These are phyloP conservation scores for Lipomyces orientalis DNA, from an alignment of 805 yeast species.

Conservation along the genomic window DNA sequence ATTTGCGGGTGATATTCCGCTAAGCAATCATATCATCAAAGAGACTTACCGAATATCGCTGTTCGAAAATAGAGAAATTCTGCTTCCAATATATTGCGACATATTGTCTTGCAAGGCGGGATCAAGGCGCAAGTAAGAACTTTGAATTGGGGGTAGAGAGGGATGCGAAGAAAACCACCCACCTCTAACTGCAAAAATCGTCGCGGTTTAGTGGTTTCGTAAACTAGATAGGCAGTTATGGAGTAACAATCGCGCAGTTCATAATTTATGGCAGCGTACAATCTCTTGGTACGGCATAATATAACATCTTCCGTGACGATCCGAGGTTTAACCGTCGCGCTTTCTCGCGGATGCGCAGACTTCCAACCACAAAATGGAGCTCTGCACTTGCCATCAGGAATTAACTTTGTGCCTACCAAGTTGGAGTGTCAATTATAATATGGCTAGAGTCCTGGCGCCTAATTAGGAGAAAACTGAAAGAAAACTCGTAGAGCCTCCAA, in stretches of 20 bases:
- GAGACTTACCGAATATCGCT: constrained; percentile 65
- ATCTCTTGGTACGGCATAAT: not conserved
- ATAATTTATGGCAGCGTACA: not conserved
- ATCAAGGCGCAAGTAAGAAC: not conserved
- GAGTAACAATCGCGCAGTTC: not conserved
- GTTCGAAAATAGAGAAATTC: constrained; percentile 78
- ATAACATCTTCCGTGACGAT: not conserved
- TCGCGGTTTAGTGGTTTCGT: no score
- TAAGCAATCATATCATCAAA: not conserved
- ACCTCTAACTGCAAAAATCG: no score
- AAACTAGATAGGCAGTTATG: not conserved
- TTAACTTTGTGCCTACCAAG: not conserved
- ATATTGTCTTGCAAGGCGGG: constrained; percentile 48
- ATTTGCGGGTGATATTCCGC: not conserved
- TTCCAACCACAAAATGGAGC: not conserved
- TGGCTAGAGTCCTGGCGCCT: not conserved
- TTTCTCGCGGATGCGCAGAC: not conserved
- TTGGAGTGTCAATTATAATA: not conserved
- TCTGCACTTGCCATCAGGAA: not conserved
- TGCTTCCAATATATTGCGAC: constrained; percentile 93
- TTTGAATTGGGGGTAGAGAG: not conserved
- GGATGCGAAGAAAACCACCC: not conserved
- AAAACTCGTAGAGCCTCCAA: not conserved
- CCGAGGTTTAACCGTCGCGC: not conserved
- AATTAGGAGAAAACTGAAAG: not conserved